Evolutionary conservation across 176 grass and related monocot genomes (phyloP).

Genomic region (Musa beccarii): DNA sequence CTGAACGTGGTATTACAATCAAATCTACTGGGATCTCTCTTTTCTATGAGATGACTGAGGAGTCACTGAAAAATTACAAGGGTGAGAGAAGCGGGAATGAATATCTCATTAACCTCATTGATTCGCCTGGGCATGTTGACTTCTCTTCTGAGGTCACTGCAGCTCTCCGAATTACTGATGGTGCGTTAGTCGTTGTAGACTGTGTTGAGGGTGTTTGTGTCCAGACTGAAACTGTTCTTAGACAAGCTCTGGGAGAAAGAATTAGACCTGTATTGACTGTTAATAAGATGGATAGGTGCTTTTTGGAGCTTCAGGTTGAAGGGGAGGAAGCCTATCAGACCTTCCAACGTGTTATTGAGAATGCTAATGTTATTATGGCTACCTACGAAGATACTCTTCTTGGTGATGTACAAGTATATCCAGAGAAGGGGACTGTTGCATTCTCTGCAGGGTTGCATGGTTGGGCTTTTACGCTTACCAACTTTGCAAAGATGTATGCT

Average conservation of each 20-base stretch:
- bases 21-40: constrained; percentile 15
- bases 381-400: neutral
- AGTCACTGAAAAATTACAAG: neutral
- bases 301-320: constrained; percentile 19
- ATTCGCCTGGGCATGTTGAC: constrained; percentile 11
- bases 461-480: constrained; percentile 5
- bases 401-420: constrained; percentile 16
- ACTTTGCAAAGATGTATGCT: constrained; percentile 13
- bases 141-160: constrained; percentile 17
- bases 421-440: constrained; percentile 11
- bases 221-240: constrained; percentile 6
- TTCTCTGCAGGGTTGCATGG: constrained; percentile 15
- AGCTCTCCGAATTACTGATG: constrained; percentile 11
- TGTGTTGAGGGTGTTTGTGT: constrained; percentile 8
- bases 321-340: constrained; percentile 19
- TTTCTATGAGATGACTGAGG: constrained; percentile 11
- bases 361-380: constrained; percentile 15
- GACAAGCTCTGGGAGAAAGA: constrained; percentile 9
- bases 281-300: constrained; percentile 15
- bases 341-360: constrained; percentile 14
- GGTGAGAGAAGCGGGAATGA: constrained; percentile 14
- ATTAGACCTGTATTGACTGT: neutral
- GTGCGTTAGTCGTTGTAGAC: constrained; percentile 4
- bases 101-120: constrained; percentile 12
- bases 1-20: constrained; percentile 10